Base-by-base conservation (phyloP, 2,329 filamentous ascomycete species). In the Nemania sp. region DNA sequence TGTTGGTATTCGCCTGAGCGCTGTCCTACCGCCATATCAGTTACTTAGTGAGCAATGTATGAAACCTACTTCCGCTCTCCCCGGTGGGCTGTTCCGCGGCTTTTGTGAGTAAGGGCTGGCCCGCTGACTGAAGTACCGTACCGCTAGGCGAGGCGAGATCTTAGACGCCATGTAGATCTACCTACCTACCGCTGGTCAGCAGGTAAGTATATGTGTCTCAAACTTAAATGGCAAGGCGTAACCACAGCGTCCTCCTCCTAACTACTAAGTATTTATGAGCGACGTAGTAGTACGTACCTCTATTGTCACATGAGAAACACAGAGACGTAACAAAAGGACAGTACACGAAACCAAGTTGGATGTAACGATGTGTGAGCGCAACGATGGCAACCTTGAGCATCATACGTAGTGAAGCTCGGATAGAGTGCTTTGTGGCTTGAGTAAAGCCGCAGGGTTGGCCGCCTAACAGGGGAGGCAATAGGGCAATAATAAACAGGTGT, bases 61-160 rank as follows among this genome's bases (percentile, higher is more conserved):
- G 18, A 45, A 51, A 15, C 47, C 47, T 5, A 10, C 47, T 64
- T 43, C 60, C 61, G 64, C 7, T 27, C 63, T 59, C 60, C 54
- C 47, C 54, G 55, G 59, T 38, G 32, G 22, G 20, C 22, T 51
- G 5, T 51, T 10, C 8, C 45, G 53, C 32, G 32, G 52, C 26
- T 45, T 57, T 38, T 43, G 32, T 18, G 38, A 38, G 22, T 18
- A 18, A 45, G n/a, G 27, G 47, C 24, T 51, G n/a, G 47, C 41
- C 41, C 20, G 41, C 41, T 45, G 41, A 45, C 41, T 45, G 13
- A 27, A 60, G 57, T 41, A 52, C 45, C 45, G 35, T 60, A 29
- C 45, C 47, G 45, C 22, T 11, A 45, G 41, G 41, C 41, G 41
- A 60, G 45, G 57, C 47, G 29, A 41, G 45, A 60, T 38, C 22